A percentile compares a stretch with the other conserved stretches of the same genome.
Conservation (phyloP, 768 basidiomycete species). For the Podaxis sp. region DNA sequence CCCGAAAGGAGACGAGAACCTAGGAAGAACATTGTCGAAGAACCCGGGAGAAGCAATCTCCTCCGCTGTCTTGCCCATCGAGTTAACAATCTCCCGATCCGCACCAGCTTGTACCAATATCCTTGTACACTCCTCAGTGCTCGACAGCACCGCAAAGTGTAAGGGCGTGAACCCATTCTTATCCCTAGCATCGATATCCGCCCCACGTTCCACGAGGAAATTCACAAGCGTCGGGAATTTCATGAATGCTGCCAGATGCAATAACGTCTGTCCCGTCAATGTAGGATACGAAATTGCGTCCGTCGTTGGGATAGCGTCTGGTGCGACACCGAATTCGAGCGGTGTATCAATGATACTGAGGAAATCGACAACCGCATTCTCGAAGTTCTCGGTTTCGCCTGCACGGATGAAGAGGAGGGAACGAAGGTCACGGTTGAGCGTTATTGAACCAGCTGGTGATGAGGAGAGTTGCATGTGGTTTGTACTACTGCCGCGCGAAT, state of each 20-base stretch:
- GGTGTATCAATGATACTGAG: constrained; percentile 72
- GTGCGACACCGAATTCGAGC: constrained; percentile 35
- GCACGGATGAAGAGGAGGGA: constrained; percentile 52
- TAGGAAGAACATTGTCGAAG: constrained; percentile 30
- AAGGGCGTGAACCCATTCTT: constrained; percentile 87
- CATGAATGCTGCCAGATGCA: constrained; percentile 83
- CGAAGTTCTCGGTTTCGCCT: constrained; percentile 60
- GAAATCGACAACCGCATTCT: constrained; percentile 74
- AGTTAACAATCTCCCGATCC: constrained; percentile 70
- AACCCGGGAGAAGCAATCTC: constrained; percentile 52
- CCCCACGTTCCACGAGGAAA: constrained; percentile 67
- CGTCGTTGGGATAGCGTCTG: constrained; percentile 36
- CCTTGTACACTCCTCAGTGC: constrained; percentile 57
- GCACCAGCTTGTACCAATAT: constrained; percentile 79
- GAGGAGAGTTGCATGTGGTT: constrained; percentile 55
- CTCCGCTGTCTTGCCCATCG: constrained; percentile 61
- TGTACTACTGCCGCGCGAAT: constrained; percentile 28
- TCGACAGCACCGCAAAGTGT: constrained; percentile 74
- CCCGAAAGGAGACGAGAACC: constrained; percentile 14
- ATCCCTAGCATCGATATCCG: constrained; percentile 83
- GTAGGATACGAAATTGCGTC: constrained; percentile 70
- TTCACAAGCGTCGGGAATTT: constrained; percentile 65
- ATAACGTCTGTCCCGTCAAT: constrained; percentile 74
- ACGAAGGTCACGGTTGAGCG: constrained; percentile 40
- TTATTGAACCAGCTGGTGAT: constrained; percentile 26